A percentile compares a stretch with the other conserved stretches of the same genome.
phyloP scores from a whole-genome alignment of 768 basidiomycete genomes.

The Termitomyces sp. region DNA sequence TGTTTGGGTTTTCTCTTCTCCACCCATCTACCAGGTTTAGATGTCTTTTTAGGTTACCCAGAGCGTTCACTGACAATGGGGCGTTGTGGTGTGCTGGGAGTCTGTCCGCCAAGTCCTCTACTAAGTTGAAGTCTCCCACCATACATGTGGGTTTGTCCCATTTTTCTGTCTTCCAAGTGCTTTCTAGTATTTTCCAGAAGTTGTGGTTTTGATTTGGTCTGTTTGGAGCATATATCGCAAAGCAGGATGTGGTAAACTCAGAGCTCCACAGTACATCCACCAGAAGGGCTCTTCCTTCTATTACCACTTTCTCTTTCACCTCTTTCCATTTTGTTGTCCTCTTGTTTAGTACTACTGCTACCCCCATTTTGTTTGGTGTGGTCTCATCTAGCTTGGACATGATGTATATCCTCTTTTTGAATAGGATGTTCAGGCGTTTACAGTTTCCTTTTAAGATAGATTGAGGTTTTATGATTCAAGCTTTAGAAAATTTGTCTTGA shows the following conservation, averaged over 20 bases:
- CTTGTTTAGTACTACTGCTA: conserved; percentile 33
- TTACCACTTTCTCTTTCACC: neutral
- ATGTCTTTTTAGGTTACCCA: neutral
- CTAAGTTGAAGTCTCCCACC: conserved; percentile 38
- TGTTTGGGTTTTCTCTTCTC: neutral
- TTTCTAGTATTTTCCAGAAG: conserved; percentile 25
- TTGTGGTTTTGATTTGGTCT: conserved; percentile 16
- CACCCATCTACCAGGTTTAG: conserved; percentile 7
- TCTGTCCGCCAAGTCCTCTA: conserved; percentile 32
- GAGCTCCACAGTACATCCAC: neutral
- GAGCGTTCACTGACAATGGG: neutral
- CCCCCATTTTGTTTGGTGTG: conserved; percentile 21
- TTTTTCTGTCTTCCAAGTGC: conserved; percentile 3
- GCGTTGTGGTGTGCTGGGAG: conserved; percentile 18
- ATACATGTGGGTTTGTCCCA: conserved; percentile 25
- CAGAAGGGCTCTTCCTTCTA: neutral
- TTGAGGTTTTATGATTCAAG: too few relatives aligned
- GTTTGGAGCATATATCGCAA: conserved; percentile 36
- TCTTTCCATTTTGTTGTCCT: conserved; percentile 15
- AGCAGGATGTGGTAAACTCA: conserved; percentile 15
- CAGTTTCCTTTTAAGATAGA: conserved; percentile 16
- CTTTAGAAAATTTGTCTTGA: too few relatives aligned
- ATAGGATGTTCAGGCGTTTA: conserved; percentile 1
- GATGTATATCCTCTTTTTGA: conserved; percentile 15
- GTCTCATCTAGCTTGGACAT: conserved; percentile 13